These are phyloP conservation scores for Holtermannia corniformis DNA, from an alignment of 768 basidiomycete genomes.

Conservation along the genomic window DNA sequence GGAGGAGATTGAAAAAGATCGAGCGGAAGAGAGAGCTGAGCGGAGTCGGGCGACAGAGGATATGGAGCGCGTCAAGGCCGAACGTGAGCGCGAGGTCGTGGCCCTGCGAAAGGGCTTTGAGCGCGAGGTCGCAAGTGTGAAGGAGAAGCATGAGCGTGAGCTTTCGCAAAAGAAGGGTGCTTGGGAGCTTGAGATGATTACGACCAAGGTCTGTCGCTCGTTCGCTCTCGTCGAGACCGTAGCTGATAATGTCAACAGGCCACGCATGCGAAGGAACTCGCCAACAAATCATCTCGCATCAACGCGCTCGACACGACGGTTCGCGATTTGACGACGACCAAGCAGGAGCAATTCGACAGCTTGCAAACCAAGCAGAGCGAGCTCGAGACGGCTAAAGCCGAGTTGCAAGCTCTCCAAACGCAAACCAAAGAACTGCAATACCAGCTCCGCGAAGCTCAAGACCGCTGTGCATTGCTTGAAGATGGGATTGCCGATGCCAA, in stretches of 20 bases:
- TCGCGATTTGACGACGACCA: constrained; percentile 61
- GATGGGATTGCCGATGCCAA: constrained; percentile 45
- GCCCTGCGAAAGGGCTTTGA: constrained; percentile 52
- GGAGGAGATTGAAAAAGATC: constrained; percentile 64
- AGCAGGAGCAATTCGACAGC: constrained; percentile 72
- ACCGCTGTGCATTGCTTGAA: constrained; percentile 58
- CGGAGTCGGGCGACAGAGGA: constrained; percentile 53
- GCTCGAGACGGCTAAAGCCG: constrained; percentile 67
- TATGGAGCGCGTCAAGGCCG: constrained; percentile 52
- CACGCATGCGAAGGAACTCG: constrained; percentile 58
- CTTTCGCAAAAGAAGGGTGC: constrained; percentile 55
- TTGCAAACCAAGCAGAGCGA: constrained; percentile 83
- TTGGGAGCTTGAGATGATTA: constrained; percentile 64
- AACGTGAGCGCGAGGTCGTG: constrained; percentile 47
- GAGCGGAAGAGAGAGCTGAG: constrained; percentile 49
- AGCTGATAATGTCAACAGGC: constrained; percentile 48
- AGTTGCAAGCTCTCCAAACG: constrained; percentile 63
- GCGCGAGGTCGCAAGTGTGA: constrained; percentile 54
- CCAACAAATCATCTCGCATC: constrained; percentile 55
- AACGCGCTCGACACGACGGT: constrained; percentile 60
- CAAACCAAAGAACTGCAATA: constrained; percentile 77
- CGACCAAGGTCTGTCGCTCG: constrained; percentile 59
- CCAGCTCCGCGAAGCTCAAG: constrained; percentile 69
- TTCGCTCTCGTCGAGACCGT: neutral
- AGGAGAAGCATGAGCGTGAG: constrained; percentile 69